Conservation (phyloP, 805 yeast species). For the Sugiyamaella floridensis region DNA sequence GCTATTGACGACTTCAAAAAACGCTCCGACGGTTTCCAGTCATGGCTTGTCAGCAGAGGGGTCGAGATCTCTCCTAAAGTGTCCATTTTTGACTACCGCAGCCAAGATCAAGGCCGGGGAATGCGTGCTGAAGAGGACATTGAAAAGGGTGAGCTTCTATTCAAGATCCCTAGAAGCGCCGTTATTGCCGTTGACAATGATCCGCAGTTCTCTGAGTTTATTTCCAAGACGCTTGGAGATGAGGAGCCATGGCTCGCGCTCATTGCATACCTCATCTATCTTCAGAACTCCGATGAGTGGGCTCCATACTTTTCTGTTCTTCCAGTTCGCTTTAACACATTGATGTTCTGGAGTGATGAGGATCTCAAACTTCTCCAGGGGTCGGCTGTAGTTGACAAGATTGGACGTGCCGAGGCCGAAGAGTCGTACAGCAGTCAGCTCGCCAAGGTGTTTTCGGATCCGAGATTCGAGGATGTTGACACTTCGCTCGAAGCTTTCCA, state of each 20-base stretch:
- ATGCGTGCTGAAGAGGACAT: constrained; percentile 60
- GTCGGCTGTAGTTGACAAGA: constrained; percentile 58
- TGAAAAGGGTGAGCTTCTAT: constrained; percentile 52
- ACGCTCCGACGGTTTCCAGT: constrained; percentile 6
- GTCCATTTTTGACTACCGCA: constrained; percentile 52
- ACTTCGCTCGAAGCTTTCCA: constrained; percentile 55
- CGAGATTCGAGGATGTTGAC: constrained; percentile 16
- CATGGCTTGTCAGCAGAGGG: constrained; percentile 16
- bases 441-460: constrained; percentile 35
- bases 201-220: constrained; percentile 25
- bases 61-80: constrained; percentile 48
- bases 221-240: constrained; percentile 13
- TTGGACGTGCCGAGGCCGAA: constrained; percentile 65
- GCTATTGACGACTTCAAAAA: constrained; percentile 7
- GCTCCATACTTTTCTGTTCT: constrained; percentile 60
- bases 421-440: constrained; percentile 47
- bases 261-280: constrained; percentile 61
- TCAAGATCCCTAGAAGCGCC: constrained; percentile 56
- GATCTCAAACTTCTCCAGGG: constrained; percentile 58
- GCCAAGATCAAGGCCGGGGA: constrained; percentile 66
- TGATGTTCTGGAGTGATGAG: constrained; percentile 71
- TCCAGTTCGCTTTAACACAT: constrained; percentile 56
- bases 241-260: constrained; percentile 68
- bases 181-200: constrained; percentile 57
- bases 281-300: constrained; percentile 56